Base-by-base conservation (phyloP, 495 filamentous ascomycete genomes). In the Penicillium salamii region DNA sequence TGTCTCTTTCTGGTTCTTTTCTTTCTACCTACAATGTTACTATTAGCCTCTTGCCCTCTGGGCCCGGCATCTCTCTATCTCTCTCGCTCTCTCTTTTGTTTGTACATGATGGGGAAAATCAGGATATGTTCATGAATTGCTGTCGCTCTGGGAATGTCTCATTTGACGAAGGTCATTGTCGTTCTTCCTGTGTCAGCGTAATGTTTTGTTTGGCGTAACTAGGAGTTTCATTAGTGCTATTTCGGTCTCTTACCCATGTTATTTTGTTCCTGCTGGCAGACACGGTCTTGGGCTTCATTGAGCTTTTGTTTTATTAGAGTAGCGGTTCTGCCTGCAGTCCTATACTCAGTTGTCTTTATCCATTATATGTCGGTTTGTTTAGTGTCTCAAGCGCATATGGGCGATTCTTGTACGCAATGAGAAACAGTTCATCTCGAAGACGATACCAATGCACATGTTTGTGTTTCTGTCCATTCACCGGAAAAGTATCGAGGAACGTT, bases 61-160 rank as follows among this genome's bases (percentile, higher is more conserved):
- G 46, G 36, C 13, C 39, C 26, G 49, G 47, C 38, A 33, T 21
- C 14, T 49, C 24, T 45, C 8, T 26, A 5, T 32, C 29, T 13
- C 12, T 32, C 29, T 13, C 12, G 4, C 31, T 50, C 31, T 13
- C 49, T 48, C 42, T 28, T 38, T 61, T 55, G 31, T 45, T 44
- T 68, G 62, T 64, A 68, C 51, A 68, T 68, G 59, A 61, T 66
- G 59, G 52, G 57, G 56, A 49, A 50, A 59, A 42, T 33, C 52
- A 52, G 52, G 42, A 48, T 41, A 42, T 48, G 46, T 54, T 53
- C 46, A 54, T 62, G 52, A 52, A 39, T 44, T 36, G 34, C 20
- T 35, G 28, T 32, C 35, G 42, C 38, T 52, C 34, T 52, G 49
- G 8, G 35, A 36, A 17, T 17, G 20, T 40, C 34, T 42, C 17